Evolutionary conservation across 2,329 filamentous ascomycete species (phyloP), one percentile per base, ranked within the genome.

Genomic region (Lachnum nothofagi): DNA sequence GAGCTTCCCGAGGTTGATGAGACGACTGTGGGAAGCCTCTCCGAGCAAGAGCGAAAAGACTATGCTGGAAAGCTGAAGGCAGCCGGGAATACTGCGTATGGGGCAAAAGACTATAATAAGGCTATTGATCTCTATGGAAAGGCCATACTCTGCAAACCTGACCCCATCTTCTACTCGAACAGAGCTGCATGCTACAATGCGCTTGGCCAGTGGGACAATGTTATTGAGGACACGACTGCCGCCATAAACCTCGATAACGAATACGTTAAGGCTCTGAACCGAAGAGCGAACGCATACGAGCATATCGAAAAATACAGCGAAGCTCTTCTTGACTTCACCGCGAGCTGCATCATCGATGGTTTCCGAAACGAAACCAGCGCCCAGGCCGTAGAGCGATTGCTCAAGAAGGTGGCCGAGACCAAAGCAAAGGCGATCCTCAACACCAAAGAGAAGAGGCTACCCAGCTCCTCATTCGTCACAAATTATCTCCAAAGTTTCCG

Each of bases 401-500:
- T 98, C 55, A 97, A 97, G 78, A 95, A 95, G 74, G 91, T 97
- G 42, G 93, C 93, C 40, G 91, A 97, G 72, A 79, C 87, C 59
- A 96, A 96, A 76, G 91, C 88, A 57, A 90, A 91, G 73, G 83
- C 82, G 56, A 95, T 98, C 65, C 77, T 98, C 47, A 81, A 79
- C 63, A 78, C 79, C 52, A 91, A 91, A 70, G 73, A 76, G 27
- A 86, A 89, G 73, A 91, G 88, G 72, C 79, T 98, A 43, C 93
- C 93, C 17, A 96, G 91, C 70, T 86, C 93, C 24, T 96, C 91
- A 10, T 98, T 97, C 62, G 91, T 98, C 59, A 89, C 90, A 66
- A 98, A 98, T 77, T 98, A 98, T 70, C 85, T 98, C 25, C 91
- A 97, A 73, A 97, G 91, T 74, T 98, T 98, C 86, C 86, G 93